These are phyloP conservation scores for Allium cepa DNA, from an alignment of 106 monocot species.

Conservation along the genomic window DNA sequence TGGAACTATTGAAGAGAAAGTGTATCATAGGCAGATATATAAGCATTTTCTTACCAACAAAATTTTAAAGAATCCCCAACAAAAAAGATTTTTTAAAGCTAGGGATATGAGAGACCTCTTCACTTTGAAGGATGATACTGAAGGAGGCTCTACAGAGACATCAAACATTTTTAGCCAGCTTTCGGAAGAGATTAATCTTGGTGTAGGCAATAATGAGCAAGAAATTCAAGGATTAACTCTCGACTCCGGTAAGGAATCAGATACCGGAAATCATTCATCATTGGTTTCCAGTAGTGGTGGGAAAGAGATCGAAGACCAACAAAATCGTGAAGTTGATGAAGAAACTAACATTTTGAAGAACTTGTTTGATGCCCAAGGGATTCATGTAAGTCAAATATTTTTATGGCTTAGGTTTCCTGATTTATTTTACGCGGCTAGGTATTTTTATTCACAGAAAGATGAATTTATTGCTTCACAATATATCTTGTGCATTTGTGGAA, in stretches of 20 bases:
- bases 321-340: conserved; percentile 22
- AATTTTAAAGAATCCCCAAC: conserved; percentile 86
- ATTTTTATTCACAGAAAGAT: not conserved
- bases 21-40: conserved; percentile 96
- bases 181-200: conserved; percentile 49
- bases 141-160: conserved; percentile 56
- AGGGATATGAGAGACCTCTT: conserved; percentile 91
- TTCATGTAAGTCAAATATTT: conserved; percentile 52
- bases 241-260: not conserved
- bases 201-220: conserved; percentile 13
- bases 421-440: not conserved
- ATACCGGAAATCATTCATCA: not conserved
- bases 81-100: conserved; percentile 87
- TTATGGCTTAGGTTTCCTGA: not conserved
- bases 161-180: conserved; percentile 85
- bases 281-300: conserved; percentile 14
- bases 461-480: too few species aligned
- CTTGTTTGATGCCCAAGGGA: conserved; percentile 74
- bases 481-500: too few species aligned
- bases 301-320: conserved; percentile 14
- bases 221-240: not conserved
- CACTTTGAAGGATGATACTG: conserved; percentile 66
- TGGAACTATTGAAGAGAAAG: conserved; percentile 97
- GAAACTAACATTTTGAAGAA: conserved; percentile 58
- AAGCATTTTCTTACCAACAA: conserved; percentile 95